Conservation (phyloP, 1,139 yeast species). For the Geotrichum carabidarum region DNA sequence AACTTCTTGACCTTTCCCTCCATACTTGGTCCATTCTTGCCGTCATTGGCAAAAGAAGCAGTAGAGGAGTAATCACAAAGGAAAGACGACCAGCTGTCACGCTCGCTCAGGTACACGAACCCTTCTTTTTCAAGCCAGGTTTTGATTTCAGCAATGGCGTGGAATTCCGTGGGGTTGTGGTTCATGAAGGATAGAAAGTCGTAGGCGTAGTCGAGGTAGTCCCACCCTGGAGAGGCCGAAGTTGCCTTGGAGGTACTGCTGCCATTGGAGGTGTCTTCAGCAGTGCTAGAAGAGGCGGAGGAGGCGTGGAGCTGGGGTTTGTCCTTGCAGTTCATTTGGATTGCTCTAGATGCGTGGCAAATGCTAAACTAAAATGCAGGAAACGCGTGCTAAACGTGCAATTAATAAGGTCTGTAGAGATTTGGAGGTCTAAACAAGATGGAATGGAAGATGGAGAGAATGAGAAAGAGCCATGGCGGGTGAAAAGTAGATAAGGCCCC, state of each 20-base stretch:
- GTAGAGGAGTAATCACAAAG: no score
- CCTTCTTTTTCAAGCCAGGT: constrained; percentile 38
- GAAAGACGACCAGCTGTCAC: constrained; percentile 54
- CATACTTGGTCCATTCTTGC: no score
- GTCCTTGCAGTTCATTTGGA: constrained; percentile 5
- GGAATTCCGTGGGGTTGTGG: constrained; percentile 86
- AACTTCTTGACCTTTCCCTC: constrained; percentile 51
- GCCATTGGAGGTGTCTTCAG: no score
- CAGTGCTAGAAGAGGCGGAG: no score
- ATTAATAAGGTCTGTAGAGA: no score
- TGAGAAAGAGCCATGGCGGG: no score
- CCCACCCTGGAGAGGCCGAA: no score
- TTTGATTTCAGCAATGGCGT: constrained; percentile 63
- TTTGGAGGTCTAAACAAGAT: no score
- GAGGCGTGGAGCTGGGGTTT: constrained; percentile 3
- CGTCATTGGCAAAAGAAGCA: no score
- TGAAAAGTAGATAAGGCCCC: no score
- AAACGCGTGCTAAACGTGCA: no score
- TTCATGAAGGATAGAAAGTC: constrained; percentile 74
- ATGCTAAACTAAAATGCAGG: background rate
- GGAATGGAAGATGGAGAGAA: no score
- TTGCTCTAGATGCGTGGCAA: background rate
- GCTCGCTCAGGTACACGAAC: constrained; percentile 64
- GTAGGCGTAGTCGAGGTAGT: constrained; percentile 32
- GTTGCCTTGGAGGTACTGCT: background rate